Evolutionary conservation across 1,139 yeast species (phyloP).

Genomic region (Blastobotrys persicus): DNA sequence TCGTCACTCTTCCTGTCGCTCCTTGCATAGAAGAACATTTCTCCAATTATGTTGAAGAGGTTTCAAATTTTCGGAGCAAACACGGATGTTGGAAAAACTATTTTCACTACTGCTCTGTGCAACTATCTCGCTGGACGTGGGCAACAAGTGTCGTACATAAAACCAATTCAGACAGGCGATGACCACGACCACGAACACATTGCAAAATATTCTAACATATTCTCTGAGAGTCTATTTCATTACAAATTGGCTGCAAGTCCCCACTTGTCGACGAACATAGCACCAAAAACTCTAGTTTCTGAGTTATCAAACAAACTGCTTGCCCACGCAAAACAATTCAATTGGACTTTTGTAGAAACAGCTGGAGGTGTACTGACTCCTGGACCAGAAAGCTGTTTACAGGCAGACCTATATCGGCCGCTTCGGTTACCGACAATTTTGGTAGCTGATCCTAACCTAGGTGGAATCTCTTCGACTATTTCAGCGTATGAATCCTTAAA

Average conservation of each 20-base stretch:
- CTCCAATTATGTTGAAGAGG: constrained; percentile 12
- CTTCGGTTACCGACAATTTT: constrained; percentile 30
- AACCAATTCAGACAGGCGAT: constrained; percentile 33
- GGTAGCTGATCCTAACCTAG: constrained; percentile 30
- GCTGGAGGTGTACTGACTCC: constrained; percentile 35
- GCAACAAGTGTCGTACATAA: constrained; percentile 23
- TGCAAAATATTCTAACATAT: constrained; percentile 11
- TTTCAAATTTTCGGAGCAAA: constrained; percentile 45
- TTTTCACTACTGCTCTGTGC: constrained; percentile 27
- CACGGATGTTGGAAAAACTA: constrained; percentile 34
- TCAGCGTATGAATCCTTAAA: constrained; percentile 30
- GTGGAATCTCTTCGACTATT: constrained; percentile 32
- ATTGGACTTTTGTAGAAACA: constrained; percentile 29
- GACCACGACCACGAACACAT: constrained; percentile 24
- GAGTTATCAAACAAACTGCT: neutral
- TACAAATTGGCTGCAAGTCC: constrained; percentile 30
- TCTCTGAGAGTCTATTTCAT: constrained; percentile 15
- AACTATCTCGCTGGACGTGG: constrained; percentile 17
- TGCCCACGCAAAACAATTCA: neutral
- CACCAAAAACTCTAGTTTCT: neutral
- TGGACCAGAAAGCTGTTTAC: constrained; percentile 27
- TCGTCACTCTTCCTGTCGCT: neutral
- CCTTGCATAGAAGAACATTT: neutral
- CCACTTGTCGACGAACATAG: constrained; percentile 22
- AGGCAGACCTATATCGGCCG: constrained; percentile 31